Percentiles rank a stretch among this genome's conserved stretches.
Evolutionary conservation across 805 yeast genomes (phyloP).

Genomic region (Ogataea haglerorum): DNA sequence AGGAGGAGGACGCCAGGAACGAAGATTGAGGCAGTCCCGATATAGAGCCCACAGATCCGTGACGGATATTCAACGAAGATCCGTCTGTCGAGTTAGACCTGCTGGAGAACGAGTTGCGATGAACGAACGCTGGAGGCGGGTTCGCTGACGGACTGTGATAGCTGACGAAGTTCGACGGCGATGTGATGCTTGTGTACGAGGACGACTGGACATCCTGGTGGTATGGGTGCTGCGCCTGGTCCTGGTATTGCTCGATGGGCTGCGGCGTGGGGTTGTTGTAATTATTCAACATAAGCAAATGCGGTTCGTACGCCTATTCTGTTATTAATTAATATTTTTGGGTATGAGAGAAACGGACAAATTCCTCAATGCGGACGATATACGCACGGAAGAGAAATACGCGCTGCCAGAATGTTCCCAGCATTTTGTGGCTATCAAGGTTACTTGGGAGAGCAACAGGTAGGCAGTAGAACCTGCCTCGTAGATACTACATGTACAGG

Average conservation of each 20-base stretch:
- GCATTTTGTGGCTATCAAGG: too few species aligned
- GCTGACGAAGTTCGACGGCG: constrained; percentile 30
- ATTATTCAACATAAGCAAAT: constrained; percentile 15
- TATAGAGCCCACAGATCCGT: constrained; percentile 8
- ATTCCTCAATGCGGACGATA: background rate
- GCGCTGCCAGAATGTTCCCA: too few species aligned
- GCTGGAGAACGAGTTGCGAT: constrained; percentile 26
- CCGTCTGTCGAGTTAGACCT: constrained; percentile 28
- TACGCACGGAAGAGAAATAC: background rate
- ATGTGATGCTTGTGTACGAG: constrained; percentile 26
- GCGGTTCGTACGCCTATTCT: constrained; percentile 5
- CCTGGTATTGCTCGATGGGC: constrained; percentile 17
- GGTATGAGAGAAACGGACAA: background rate
- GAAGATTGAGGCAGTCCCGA: constrained; percentile 16
- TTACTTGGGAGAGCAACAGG: too few species aligned
- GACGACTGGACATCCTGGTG: constrained; percentile 17
- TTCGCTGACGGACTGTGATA: constrained; percentile 34
- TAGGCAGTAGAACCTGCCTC: too few species aligned
- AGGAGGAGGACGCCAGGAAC: constrained; percentile 16
- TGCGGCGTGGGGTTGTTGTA: constrained; percentile 16
- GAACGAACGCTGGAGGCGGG: constrained; percentile 28
- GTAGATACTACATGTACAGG: too few species aligned
- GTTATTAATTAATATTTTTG: constrained; percentile 8
- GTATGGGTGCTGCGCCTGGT: constrained; percentile 14
- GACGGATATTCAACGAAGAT: constrained; percentile 1